Evolutionary conservation across 352 stramenopile species (phyloP).

Genomic region (Globisporangium recalcitrans): DNA sequence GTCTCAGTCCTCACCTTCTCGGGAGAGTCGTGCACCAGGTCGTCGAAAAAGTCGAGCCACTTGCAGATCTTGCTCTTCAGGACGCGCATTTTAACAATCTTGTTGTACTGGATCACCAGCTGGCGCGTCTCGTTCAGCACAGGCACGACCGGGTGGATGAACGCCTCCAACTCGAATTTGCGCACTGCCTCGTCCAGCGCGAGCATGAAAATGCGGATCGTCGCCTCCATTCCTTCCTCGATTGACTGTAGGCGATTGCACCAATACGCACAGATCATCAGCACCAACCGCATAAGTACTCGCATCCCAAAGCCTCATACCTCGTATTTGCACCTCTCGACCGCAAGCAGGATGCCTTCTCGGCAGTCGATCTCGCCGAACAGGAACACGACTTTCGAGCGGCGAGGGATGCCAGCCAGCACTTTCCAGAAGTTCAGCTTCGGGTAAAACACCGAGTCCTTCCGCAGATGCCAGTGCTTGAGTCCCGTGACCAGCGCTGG

Average conservation of each 20-base stretch:
- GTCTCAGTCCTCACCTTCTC: constrained; percentile 30
- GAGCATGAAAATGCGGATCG: constrained; percentile 80
- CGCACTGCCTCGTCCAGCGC: constrained; percentile 39
- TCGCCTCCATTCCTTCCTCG: constrained; percentile 74
- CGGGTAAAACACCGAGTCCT: constrained; percentile 88
- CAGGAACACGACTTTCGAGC: constrained; percentile 83
- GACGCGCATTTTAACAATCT: constrained; percentile 43
- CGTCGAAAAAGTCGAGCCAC: constrained; percentile 90
- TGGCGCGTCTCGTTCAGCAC: constrained; percentile 84
- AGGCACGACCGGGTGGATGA: constrained; percentile 86
- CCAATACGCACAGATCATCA: background rate
- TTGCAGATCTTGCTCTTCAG: constrained; percentile 37
- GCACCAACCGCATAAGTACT: too few relatives aligned
- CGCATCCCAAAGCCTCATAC: constrained; percentile 20
- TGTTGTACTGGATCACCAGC: constrained; percentile 86
- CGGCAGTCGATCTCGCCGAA: constrained; percentile 96
- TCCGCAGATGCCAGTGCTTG: constrained; percentile 91
- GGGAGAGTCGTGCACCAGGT: constrained; percentile 44
- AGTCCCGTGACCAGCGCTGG: constrained; percentile 89
- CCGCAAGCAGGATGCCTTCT: constrained; percentile 87
- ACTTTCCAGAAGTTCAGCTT: constrained; percentile 88
- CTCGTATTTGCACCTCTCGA: constrained; percentile 87
- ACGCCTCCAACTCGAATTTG: constrained; percentile 60
- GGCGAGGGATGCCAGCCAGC: constrained; percentile 41
- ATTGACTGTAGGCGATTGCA: constrained; percentile 38